These are phyloP conservation scores for Lunularia cruciata DNA, from an alignment of 225 moss, liverwort and hornwort genomes.

Conservation along the genomic window DNA sequence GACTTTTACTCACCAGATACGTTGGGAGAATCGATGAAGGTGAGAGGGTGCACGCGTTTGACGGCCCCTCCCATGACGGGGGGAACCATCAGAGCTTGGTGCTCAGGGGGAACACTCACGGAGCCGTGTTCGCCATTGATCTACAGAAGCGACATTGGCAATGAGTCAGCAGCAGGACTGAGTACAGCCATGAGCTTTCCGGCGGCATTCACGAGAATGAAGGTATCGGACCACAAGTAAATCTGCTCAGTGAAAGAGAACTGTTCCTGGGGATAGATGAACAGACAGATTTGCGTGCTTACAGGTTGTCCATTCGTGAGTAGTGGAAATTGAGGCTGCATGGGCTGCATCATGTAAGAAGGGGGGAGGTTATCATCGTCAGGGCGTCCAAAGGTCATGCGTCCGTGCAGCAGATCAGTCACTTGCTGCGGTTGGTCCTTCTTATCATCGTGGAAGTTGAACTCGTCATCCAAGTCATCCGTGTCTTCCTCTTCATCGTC, in stretches of 20 bases:
- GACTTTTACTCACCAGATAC: slow-evolving; percentile 53
- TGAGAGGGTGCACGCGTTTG: slow-evolving; percentile 79
- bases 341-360: slow-evolving; percentile 62
- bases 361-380: slow-evolving; percentile 82
- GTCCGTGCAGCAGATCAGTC: slow-evolving; percentile 72
- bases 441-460: slow-evolving; percentile 66
- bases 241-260: neutral
- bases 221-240: too few relatives aligned
- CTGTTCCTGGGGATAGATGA: neutral
- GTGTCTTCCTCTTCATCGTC: slow-evolving; percentile 86
- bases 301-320: slow-evolving; percentile 80
- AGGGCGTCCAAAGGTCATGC: slow-evolving; percentile 74
- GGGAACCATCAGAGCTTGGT: slow-evolving; percentile 85
- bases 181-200: neutral
- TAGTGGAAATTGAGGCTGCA: slow-evolving; percentile 76
- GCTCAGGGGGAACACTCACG: slow-evolving; percentile 40
- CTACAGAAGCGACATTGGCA: slow-evolving; percentile 18
- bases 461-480: slow-evolving; percentile 85
- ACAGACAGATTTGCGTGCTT: neutral
- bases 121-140: slow-evolving; percentile 57
- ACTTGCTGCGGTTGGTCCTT: slow-evolving; percentile 62
- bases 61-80: slow-evolving; percentile 63
- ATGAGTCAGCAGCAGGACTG: neutral
- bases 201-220: too few relatives aligned
- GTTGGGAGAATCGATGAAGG: slow-evolving; percentile 70